Evolutionary conservation across 2,329 filamentous ascomycete genomes (phyloP).

Genomic region (Pseudogymnoascus sp.): DNA sequence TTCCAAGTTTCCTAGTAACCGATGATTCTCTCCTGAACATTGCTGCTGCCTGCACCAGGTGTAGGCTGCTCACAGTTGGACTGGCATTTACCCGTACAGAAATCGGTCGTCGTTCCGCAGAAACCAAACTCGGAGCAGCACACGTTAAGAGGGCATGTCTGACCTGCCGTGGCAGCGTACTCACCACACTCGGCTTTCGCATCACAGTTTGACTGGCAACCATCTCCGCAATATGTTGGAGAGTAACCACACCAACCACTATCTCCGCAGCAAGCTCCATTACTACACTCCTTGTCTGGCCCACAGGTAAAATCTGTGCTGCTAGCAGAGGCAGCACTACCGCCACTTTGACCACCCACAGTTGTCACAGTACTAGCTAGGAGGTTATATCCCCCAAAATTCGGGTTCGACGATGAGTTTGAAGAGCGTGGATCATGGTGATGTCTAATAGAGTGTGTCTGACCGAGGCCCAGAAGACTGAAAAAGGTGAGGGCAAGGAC

Average conservation of each 20-base stretch:
- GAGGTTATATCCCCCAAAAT: not conserved
- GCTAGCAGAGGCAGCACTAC: not conserved
- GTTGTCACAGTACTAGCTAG: not conserved
- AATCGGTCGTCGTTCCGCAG: constrained; percentile 1
- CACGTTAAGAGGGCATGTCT: constrained; percentile 14
- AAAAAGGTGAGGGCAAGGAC: not conserved
- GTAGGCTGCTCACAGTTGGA: not conserved
- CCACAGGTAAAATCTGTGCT: constrained; percentile 10
- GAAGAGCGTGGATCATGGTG: not conserved
- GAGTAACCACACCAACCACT: constrained; percentile 19
- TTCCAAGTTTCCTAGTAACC: not conserved
- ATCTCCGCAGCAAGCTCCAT: constrained; percentile 21
- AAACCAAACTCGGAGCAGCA: constrained; percentile 16
- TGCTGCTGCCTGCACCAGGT: not conserved
- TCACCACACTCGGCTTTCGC: constrained; percentile 14
- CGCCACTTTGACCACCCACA: not conserved
- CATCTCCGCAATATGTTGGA: constrained; percentile 18
- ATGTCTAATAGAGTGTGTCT: not conserved
- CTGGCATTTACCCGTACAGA: not conserved
- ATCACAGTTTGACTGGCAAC: constrained; percentile 18
- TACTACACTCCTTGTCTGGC: constrained; percentile 16
- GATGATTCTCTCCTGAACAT: not conserved
- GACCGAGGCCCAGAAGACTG: not conserved
- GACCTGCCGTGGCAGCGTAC: constrained; percentile 7
- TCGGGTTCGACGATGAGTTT: not conserved